Conservation (phyloP, 139 green algal genomes). For the Medakamo hakoo region DNA sequence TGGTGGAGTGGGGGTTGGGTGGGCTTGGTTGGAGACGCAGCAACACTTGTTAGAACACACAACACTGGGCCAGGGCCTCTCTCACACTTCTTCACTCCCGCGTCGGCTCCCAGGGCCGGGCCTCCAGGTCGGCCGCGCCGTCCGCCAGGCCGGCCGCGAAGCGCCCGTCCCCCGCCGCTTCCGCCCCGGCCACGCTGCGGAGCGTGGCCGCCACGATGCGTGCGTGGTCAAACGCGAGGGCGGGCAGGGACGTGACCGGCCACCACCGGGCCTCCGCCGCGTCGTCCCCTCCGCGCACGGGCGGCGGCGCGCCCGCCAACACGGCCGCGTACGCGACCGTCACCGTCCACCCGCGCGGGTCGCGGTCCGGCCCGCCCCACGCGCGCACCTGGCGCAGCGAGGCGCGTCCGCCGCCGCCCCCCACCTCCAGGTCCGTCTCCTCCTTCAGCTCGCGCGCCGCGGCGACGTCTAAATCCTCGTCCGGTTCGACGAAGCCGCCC, state of each 20-base stretch:
- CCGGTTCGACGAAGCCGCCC: constrained; percentile 75
- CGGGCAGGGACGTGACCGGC: constrained; percentile 8
- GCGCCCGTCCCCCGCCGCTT: not conserved
- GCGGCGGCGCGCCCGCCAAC: not conserved
- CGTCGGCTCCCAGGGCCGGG: too few species aligned
- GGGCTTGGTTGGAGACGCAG: not conserved
- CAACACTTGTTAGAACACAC: too few species aligned
- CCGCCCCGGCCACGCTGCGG: not conserved
- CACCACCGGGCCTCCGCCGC: constrained; percentile 18
- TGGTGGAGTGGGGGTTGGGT: not conserved
- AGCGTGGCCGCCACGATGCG: constrained; percentile 20
- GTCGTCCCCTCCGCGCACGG: constrained; percentile 15
- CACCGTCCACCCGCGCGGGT: constrained; percentile 70
- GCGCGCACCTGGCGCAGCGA: constrained; percentile 42
- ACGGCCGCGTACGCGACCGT: constrained; percentile 63
- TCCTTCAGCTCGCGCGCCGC: constrained; percentile 69
- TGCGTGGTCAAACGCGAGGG: constrained; percentile 37
- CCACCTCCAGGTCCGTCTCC: constrained; percentile 56
- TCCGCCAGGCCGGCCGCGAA: not conserved
- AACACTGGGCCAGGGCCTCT: too few species aligned
- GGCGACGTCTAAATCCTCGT: constrained; percentile 49
- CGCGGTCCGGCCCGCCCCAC: constrained; percentile 66
- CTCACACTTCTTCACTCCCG: not conserved
- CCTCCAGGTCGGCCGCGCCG: not conserved
- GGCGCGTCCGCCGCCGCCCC: constrained; percentile 11